Base-by-base conservation (phyloP, 352 stramenopile genomes). In the Lagenidium giganteum region DNA sequence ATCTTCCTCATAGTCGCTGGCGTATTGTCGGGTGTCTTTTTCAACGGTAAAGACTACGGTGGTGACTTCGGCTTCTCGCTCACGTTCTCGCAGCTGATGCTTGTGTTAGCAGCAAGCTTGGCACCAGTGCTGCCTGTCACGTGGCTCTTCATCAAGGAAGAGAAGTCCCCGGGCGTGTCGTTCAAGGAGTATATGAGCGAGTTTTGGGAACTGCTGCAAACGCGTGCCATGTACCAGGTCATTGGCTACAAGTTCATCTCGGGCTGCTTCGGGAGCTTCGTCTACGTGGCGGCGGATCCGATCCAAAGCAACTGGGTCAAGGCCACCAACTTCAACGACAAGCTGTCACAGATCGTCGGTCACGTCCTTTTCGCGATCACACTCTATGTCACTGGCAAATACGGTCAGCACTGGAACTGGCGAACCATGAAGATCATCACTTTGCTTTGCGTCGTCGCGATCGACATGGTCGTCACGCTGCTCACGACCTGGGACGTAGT, bases 401-500 rank as follows among this genome's bases (percentile, higher is more conserved):
- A 47, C 38, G 60, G 60, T 3, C 46, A 64, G 11, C 44, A 42
- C 17, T 70, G 60, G 60, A 70, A 70, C 40, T 70, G 60, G 60
- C 62, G 47, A 11, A 50, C 16, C 31, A 64, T 68, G 50, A 43
- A 50, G 16, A 44, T 49, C 16, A 34, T 55, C 42, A 68, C 50
- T 4, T 37, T 45, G 23, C 21, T 64, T 27, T 29, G 40, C 4
- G 46, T 67, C 11, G 49, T 67, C 8, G 30, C 45, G 3, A 46
- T 73, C 20, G 63, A 73, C 37, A 44, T 29, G 14, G 14, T 61
- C n/a, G 44, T 54, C 4, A 52, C 50, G 5, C 47, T 70, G 25
- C 33, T 73, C 29, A 56, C 47, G 3, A 49, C 61, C 26, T 73
- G 58, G 58, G 54, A 73, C 30, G 60, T 73, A 2, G 29, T 70